Base-by-base conservation (phyloP, 805 yeast species). In the Kodamaea sagamina region DNA sequence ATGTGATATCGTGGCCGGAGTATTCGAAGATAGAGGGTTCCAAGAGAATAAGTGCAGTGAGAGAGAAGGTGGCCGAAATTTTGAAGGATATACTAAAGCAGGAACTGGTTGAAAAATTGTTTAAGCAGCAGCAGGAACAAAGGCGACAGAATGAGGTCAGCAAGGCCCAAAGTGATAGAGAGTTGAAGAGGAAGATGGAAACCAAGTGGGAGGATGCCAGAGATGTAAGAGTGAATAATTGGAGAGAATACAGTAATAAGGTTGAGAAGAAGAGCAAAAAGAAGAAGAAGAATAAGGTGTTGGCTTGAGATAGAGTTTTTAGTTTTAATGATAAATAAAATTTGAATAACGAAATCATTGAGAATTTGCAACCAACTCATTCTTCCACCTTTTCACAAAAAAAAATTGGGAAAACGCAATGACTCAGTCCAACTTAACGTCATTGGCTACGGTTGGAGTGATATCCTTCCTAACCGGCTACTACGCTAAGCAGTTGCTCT, bases 131-230 rank as follows among this genome's bases (percentile, higher is more conserved):
- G 4, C 61, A 65, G 42, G 65, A 62, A 16, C 50, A 48, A 6
- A 59, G 55, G 24, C 48, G 44, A 39, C 50, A 52, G 15, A 55
- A 56, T 19, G 64, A 61, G 19, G 28, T 52, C 9, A 49, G 74
- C 10, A 32, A 72, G 46, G 57, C 73, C 17, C 58, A 74, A 22
- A 54, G 65, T 36, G 65, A 79, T 36, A 55, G 72, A 37, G 72
- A 69, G 39, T 49, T 65, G 12, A 72, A 75, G 52, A 58, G 67
- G 39, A 65, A 69, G 47, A 57, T 71, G 51, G 74, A 71, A 28
- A 57, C 65, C 38, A 63, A 68, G 15, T 84, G 89, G 89, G 89
- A 82, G 50, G 77, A 74, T 40, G 71, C 71, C 10, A 48, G 87
- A 37, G 87, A 80, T 32, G 58, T 57, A 8, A 60, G 89, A 27